Evolutionary conservation across 2,329 filamentous ascomycete genomes (phyloP).

Genomic region (Gremmenia infestans): DNA sequence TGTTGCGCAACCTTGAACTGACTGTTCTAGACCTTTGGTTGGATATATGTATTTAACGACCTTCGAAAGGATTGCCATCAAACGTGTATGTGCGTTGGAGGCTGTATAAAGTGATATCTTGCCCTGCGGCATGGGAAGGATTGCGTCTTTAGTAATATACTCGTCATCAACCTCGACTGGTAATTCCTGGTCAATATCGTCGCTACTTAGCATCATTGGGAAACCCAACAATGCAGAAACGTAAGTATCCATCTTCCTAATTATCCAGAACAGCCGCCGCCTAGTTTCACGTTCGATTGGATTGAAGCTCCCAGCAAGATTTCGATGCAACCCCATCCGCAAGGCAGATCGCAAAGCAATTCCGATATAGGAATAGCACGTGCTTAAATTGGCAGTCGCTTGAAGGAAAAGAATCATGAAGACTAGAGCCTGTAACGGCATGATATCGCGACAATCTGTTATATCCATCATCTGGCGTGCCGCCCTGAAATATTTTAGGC

Average conservation of each 20-base stretch:
- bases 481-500: constrained; percentile 69
- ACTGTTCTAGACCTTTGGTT: constrained; percentile 50
- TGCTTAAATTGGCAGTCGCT: constrained; percentile 71
- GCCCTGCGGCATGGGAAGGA: constrained; percentile 50
- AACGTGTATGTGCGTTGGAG: constrained; percentile 59
- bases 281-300: constrained; percentile 60
- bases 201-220: constrained; percentile 55
- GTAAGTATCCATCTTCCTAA: constrained; percentile 67
- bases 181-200: constrained; percentile 63
- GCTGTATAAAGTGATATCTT: constrained; percentile 55
- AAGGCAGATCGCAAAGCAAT: constrained; percentile 72
- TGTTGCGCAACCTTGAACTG: constrained; percentile 31
- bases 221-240: constrained; percentile 64
- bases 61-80: constrained; percentile 61
- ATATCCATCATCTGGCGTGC: constrained; percentile 62
- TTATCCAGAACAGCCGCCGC: constrained; percentile 61
- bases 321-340: constrained; percentile 72
- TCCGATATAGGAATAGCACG: constrained; percentile 75
- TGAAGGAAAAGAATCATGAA: constrained; percentile 81
- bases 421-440: constrained; percentile 67
- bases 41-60: constrained; percentile 64
- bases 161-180: constrained; percentile 63
- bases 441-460: constrained; percentile 67
- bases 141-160: constrained; percentile 56
- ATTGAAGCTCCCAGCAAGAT: constrained; percentile 57